Conservation (phyloP, 192 early-diverging fungal genomes). For the Umbelopsis sp. region DNA sequence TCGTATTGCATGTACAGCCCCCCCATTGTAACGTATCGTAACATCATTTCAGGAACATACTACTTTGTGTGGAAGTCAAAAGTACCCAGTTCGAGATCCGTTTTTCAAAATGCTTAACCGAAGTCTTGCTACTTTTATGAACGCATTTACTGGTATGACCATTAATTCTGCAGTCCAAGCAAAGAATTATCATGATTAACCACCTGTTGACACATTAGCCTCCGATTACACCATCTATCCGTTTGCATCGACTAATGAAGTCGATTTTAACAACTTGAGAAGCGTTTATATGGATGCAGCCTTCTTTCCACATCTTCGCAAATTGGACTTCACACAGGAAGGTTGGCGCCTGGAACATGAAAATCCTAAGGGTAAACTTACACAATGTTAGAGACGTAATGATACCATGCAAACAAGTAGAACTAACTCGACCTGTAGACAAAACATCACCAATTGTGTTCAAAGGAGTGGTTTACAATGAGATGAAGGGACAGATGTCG, state of each 20-base stretch:
- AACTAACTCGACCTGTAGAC: conserved; percentile 87
- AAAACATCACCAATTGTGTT: conserved; percentile 70
- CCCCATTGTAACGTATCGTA: not conserved
- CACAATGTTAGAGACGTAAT: conserved; percentile 68
- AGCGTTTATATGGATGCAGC: conserved; percentile 91
- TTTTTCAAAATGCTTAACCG: conserved; percentile 99
- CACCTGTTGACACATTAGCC: conserved; percentile 43
- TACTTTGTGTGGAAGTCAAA: conserved; percentile 85
- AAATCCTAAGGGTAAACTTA: conserved; percentile 62
- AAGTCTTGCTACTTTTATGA: conserved; percentile 96
- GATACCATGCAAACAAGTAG: conserved; percentile 38
- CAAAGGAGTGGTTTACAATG: conserved; percentile 97
- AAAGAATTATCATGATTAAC: too few relatives aligned
- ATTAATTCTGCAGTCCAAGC: not conserved
- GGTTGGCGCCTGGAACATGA: conserved; percentile 92
- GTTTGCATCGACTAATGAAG: conserved; percentile 86
- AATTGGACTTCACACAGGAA: conserved; percentile 90
- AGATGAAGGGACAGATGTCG: conserved; percentile 93
- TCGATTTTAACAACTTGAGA: conserved; percentile 90
- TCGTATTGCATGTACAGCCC: not conserved
- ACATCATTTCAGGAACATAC: conserved; percentile 72
- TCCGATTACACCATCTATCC: conserved; percentile 91
- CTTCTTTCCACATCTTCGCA: conserved; percentile 77
- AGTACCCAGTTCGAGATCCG: conserved; percentile 94
- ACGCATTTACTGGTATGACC: conserved; percentile 80